Evolutionary conservation across 495 filamentous ascomycete species (phyloP).

Genomic region (Cenococcum geophilum): DNA sequence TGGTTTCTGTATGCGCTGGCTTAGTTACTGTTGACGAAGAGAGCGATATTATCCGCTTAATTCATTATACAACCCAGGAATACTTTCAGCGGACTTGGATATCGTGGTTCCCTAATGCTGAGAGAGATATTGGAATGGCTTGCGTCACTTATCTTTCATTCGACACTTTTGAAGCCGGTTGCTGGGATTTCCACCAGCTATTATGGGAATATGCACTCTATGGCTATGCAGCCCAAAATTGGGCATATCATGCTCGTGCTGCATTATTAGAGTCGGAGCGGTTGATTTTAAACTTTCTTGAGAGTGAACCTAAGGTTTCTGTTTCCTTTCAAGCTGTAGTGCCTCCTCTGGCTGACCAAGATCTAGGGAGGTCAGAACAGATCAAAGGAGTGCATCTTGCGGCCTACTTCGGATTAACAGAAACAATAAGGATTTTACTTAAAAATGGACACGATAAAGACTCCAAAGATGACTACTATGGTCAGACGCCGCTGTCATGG

Average conservation of each 20-base stretch:
- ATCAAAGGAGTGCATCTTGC: background rate
- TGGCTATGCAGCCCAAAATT: conserved; percentile 41
- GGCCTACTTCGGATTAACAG: background rate
- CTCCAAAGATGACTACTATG: no score
- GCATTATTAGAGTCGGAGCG: no score
- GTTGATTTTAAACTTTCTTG: no score
- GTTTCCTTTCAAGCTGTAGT: no score
- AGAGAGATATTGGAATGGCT: background rate
- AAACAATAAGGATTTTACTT: background rate
- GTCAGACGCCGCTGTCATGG: no score
- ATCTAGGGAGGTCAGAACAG: background rate
- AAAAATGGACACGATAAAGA: no score
- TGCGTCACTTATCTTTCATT: conserved; percentile 6
- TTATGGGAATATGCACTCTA: conserved; percentile 37
- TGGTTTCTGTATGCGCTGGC: conserved; percentile 47
- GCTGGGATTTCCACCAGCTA: conserved; percentile 25
- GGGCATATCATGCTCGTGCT: conserved; percentile 39
- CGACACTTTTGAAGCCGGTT: conserved; percentile 15
- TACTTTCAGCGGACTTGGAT: background rate
- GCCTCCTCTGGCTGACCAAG: background rate
- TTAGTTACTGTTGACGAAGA: conserved; percentile 46
- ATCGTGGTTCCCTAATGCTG: background rate
- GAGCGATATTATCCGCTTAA: conserved; percentile 44
- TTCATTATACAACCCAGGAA: conserved; percentile 39
- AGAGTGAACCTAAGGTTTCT: no score